Evolutionary conservation across 352 stramenopile species (phyloP).

Genomic region (Phytophthora fragariaefolia): DNA sequence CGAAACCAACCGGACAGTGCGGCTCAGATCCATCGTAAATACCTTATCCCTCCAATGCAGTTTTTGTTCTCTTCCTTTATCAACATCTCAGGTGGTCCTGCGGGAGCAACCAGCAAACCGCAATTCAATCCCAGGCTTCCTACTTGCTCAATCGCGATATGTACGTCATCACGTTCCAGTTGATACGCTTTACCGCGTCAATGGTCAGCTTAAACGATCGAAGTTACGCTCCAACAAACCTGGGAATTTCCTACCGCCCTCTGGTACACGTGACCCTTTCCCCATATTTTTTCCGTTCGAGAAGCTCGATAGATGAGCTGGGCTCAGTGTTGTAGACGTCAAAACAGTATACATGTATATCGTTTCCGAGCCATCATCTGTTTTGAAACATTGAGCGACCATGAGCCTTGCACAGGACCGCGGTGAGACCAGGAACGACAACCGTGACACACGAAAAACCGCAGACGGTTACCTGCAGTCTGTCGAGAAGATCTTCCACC

Average conservation of each 20-base stretch:
- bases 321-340: not conserved
- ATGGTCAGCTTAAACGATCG: slow-evolving; percentile 13
- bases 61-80: too few relatives aligned
- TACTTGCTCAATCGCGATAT: not conserved
- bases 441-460: slow-evolving; percentile 12
- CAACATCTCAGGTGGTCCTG: too few relatives aligned
- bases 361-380: not conserved
- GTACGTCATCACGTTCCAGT: not conserved
- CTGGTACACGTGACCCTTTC: too few relatives aligned
- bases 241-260: not conserved
- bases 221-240: slow-evolving; percentile 10
- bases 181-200: not conserved
- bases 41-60: not conserved
- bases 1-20: slow-evolving; percentile 16
- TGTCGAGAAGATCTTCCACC: not conserved
- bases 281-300: slow-evolving; percentile 2
- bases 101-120: too few relatives aligned
- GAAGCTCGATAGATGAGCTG: not conserved
- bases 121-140: too few relatives aligned
- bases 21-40: slow-evolving; percentile 1
- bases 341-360: not conserved
- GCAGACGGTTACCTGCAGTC: not conserved
- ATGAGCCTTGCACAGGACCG: not conserved
- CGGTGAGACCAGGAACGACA: not conserved
- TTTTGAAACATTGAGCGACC: not conserved